Conservation (phyloP, 176 grass and related monocot genomes). For the Sorghum bicolor region Sorghum_bicolor_NCBIv3 NC_012873.2:66935001-66935500, state of each 20-base stretch:
- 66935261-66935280: background rate
- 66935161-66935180: background rate
- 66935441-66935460: slow-evolving; percentile 87
- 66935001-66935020: background rate
- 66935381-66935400: slow-evolving; percentile 40
- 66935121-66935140: background rate
- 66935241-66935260: background rate
- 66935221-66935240: background rate
- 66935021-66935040: background rate
- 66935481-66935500: background rate
- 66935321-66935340: slow-evolving; percentile 17
- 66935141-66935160: background rate
- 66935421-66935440: slow-evolving; percentile 72
- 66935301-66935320: slow-evolving; percentile 64
- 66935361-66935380: slow-evolving; percentile 28
- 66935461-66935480: slow-evolving; percentile 93
- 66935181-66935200: background rate
- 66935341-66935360: slow-evolving; percentile 27
- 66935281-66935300: background rate
- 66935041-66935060: background rate
- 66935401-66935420: slow-evolving; percentile 68
- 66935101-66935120: background rate
- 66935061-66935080: background rate
- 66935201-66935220: background rate
- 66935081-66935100: background rate